These are phyloP conservation scores for Pyronema omphalodes DNA, from an alignment of 495 filamentous ascomycete genomes.

Conservation along the genomic window DNA sequence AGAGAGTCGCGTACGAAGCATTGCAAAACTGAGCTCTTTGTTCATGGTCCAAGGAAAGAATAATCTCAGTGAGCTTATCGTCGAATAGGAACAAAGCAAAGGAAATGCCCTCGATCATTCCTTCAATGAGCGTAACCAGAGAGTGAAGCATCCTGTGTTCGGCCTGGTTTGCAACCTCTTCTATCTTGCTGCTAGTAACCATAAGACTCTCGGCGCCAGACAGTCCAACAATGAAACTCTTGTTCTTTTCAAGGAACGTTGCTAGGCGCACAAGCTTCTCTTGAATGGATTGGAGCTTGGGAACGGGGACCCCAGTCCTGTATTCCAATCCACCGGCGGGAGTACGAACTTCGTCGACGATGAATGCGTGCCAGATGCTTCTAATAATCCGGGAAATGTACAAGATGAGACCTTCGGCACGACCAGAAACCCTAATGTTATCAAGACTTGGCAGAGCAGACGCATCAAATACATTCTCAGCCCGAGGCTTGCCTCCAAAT, in stretches of 20 bases:
- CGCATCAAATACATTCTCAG: conserved; percentile 21
- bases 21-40: conserved; percentile 47
- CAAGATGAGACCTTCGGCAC: conserved; percentile 69
- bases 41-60: conserved; percentile 51
- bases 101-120: conserved; percentile 85
- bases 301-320: conserved; percentile 39
- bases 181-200: conserved; percentile 54
- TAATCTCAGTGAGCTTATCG: conserved; percentile 76
- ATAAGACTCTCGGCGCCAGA: conserved; percentile 65
- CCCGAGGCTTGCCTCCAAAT: conserved; percentile 62
- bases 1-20: conserved; percentile 72
- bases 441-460: conserved; percentile 42
- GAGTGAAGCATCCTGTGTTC: conserved; percentile 87
- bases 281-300: conserved; percentile 58
- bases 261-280: conserved; percentile 58
- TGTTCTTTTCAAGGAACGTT: conserved; percentile 67
- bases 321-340: conserved; percentile 27
- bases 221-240: conserved; percentile 77
- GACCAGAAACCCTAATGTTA: conserved; percentile 65
- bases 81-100: conserved; percentile 89
- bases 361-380: conserved; percentile 57
- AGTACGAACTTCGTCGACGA: conserved; percentile 26
- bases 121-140: conserved; percentile 58
- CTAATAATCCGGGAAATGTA: conserved; percentile 75
- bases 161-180: conserved; percentile 73